phyloP scores from a whole-genome alignment of 2,329 filamentous ascomycete species.

The Colletotrichum godetiae region DNA sequence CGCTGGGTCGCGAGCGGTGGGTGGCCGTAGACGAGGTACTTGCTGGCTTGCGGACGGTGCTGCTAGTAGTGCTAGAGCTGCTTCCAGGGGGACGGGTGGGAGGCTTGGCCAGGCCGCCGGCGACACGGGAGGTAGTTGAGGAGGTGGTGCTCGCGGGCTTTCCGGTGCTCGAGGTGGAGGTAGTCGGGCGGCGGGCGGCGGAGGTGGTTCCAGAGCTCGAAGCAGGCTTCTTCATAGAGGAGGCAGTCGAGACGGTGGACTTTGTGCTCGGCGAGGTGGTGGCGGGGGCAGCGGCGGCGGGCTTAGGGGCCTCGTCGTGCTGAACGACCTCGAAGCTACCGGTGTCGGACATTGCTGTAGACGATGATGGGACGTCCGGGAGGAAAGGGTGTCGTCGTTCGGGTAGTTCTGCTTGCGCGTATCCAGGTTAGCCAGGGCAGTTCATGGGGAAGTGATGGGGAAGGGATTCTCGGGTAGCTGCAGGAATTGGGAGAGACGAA shows the following conservation, averaged over 20 bases:
- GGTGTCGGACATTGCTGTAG: constrained; percentile 57
- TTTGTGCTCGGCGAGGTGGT: constrained; percentile 48
- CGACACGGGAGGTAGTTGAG: constrained; percentile 48
- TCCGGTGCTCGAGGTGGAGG: constrained; percentile 44
- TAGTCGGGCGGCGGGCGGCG: constrained; percentile 48
- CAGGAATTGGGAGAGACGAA: constrained; percentile 18
- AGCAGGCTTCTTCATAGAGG: constrained; percentile 50
- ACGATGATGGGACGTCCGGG: constrained; percentile 15
- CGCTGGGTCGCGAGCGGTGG: constrained; percentile 59
- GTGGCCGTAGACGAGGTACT: constrained; percentile 50
- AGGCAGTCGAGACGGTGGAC: constrained; percentile 42
- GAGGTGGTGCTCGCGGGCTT: constrained; percentile 45
- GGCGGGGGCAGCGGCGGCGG: constrained; percentile 39
- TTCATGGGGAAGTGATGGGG: neutral
- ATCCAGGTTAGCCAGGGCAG: constrained; percentile 16
- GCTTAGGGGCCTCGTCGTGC: constrained; percentile 52
- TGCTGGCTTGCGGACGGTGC: constrained; percentile 43
- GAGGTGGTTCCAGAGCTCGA: constrained; percentile 40
- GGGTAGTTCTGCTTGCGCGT: constrained; percentile 15
- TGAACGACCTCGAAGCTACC: constrained; percentile 58
- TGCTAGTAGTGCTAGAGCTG: constrained; percentile 46
- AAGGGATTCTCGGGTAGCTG: constrained; percentile 17
- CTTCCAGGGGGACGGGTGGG: constrained; percentile 58
- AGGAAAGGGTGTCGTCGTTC: constrained; percentile 9
- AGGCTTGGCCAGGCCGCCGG: constrained; percentile 58